These are phyloP conservation scores for Russula abietina DNA, from an alignment of 768 basidiomycete genomes.

Conservation along the genomic window DNA sequence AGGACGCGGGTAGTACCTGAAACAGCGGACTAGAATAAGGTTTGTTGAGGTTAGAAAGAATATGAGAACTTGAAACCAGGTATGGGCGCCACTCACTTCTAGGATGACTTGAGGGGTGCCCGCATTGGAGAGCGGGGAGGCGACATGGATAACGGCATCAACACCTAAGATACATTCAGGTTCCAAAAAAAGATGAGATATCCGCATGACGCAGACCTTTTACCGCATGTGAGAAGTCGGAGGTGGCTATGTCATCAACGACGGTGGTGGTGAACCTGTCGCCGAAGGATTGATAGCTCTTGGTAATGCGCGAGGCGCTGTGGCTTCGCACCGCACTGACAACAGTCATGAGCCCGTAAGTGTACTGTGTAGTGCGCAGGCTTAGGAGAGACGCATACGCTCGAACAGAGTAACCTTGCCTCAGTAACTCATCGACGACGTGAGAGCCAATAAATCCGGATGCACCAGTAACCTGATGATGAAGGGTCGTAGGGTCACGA, in stretches of 20 bases:
- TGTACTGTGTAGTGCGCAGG: not conserved
- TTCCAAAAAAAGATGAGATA: too few relatives aligned
- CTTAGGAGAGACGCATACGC: slow-evolving; percentile 30
- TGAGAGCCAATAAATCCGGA: too few relatives aligned
- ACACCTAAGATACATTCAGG: slow-evolving; percentile 3
- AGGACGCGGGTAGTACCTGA: slow-evolving; percentile 21
- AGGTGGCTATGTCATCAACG: too few relatives aligned
- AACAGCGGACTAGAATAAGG: slow-evolving; percentile 7
- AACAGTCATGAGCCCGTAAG: not conserved
- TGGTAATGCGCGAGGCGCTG: too few relatives aligned
- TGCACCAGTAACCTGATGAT: slow-evolving; percentile 38
- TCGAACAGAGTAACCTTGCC: slow-evolving; percentile 45
- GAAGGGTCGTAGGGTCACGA: not conserved
- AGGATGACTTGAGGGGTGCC: slow-evolving; percentile 19
- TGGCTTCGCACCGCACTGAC: slow-evolving; percentile 27
- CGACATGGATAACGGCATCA: slow-evolving; percentile 22
- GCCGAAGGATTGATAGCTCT: too few relatives aligned
- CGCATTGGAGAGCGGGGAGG: slow-evolving; percentile 10
- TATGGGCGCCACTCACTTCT: not conserved
- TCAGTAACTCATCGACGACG: slow-evolving; percentile 34
- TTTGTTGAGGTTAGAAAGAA: not conserved
- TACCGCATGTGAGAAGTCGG: slow-evolving; percentile 24
- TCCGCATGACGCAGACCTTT: slow-evolving; percentile 17
- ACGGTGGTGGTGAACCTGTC: too few relatives aligned
- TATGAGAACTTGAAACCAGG: too few relatives aligned